Conservation (phyloP, 306 rosid genomes). For the Malus sieversii region DNA sequence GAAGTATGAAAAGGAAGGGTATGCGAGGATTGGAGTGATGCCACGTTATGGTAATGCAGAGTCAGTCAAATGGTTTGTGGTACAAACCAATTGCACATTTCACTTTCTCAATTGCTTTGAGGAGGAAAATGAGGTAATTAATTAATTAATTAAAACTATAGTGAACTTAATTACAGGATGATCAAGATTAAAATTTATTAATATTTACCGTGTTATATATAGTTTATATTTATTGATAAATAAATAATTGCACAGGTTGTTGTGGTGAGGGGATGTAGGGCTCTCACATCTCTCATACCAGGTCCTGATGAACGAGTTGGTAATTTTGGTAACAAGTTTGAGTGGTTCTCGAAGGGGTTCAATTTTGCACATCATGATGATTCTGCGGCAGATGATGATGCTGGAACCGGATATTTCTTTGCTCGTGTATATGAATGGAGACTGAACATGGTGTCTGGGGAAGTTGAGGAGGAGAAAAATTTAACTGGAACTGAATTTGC, state of each 20-base stretch:
- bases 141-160: background rate
- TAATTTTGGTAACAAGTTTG: slow-evolving; percentile 18
- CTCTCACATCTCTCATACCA: slow-evolving; percentile 45
- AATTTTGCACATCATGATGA: background rate
- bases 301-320: slow-evolving; percentile 36
- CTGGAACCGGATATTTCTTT: slow-evolving; percentile 7
- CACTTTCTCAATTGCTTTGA: slow-evolving; percentile 64
- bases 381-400: background rate
- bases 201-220: too few species aligned
- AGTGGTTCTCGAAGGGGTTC: slow-evolving; percentile 23
- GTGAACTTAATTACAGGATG: too few species aligned
- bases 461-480: slow-evolving; percentile 38
- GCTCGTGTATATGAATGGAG: slow-evolving; percentile 51
- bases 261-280: slow-evolving; percentile 66
- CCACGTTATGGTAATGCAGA: slow-evolving; percentile 61
- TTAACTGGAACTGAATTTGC: slow-evolving; percentile 17
- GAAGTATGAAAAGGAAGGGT: slow-evolving; percentile 38
- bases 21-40: slow-evolving; percentile 67
- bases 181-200: too few species aligned
- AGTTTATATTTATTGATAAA: too few species aligned
- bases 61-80: slow-evolving; percentile 59
- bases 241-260: slow-evolving; percentile 39
- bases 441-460: slow-evolving; percentile 47
- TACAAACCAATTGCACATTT: slow-evolving; percentile 48
- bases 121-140: slow-evolving; percentile 38